phyloP scores from a whole-genome alignment of 371 early-diverging fungal species.

The Parasitella parasitica region DNA sequence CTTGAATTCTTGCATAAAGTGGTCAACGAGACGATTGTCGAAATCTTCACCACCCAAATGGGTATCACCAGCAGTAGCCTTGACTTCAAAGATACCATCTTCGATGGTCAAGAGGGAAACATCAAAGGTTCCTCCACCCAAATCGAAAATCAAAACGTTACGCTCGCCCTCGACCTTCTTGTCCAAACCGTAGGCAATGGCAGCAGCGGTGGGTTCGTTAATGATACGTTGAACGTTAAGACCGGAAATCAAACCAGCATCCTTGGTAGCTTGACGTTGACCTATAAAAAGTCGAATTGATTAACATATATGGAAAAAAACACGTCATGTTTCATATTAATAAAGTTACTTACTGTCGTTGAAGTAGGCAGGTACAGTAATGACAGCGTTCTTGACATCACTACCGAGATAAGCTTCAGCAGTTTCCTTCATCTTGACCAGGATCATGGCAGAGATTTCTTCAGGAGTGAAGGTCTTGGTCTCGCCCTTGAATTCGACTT shows the following conservation, averaged over 20 bases:
- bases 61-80: constrained; percentile 96
- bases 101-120: constrained; percentile 91
- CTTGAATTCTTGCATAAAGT: constrained; percentile 88
- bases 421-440: constrained; percentile 90
- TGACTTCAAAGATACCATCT: constrained; percentile 92
- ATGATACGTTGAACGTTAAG: constrained; percentile 86
- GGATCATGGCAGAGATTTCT: constrained; percentile 92
- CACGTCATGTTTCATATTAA: too few relatives aligned
- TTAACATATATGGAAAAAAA: too few relatives aligned
- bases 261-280: constrained; percentile 87
- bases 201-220: constrained; percentile 97
- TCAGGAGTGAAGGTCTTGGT: constrained; percentile 87
- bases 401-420: constrained; percentile 85
- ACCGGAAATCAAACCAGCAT: constrained; percentile 81
- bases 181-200: constrained; percentile 94
- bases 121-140: constrained; percentile 97
- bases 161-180: constrained; percentile 75
- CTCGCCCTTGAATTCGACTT: constrained; percentile 81
- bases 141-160: constrained; percentile 91
- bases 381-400: constrained; percentile 85
- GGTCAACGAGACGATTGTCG: constrained; percentile 84
- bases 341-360: constrained; percentile 47
- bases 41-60: constrained; percentile 99
- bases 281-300: too few relatives aligned
- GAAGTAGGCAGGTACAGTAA: constrained; percentile 94